Conservation (phyloP, 1,284 basidiomycete species). For the Cutaneotrichosporon arboriforme region DNA sequence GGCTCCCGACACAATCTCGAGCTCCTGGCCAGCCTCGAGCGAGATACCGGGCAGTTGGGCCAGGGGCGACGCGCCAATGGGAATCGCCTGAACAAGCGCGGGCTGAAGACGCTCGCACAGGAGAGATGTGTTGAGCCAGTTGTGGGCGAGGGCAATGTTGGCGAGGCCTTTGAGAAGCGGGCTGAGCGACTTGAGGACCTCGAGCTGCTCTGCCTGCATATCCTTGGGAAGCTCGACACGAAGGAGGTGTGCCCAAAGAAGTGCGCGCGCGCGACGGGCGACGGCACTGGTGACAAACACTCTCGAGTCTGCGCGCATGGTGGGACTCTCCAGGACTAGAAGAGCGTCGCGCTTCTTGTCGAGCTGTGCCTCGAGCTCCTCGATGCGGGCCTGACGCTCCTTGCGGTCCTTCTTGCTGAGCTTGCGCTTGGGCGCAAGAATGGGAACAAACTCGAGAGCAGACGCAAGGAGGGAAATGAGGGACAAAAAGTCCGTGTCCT, state of each 20-base stretch:
- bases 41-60: constrained; percentile 72
- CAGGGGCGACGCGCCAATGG: constrained; percentile 55
- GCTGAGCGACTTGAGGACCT: constrained; percentile 65
- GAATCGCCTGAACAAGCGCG: constrained; percentile 77
- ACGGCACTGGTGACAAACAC: constrained; percentile 32
- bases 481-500: constrained; percentile 70
- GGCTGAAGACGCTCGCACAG: constrained; percentile 77
- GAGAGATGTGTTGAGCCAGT: constrained; percentile 81
- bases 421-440: constrained; percentile 32
- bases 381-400: constrained; percentile 51
- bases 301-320: constrained; percentile 30
- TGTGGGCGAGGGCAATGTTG: constrained; percentile 77
- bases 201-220: constrained; percentile 63
- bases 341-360: constrained; percentile 51
- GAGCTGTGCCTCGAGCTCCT: constrained; percentile 59
- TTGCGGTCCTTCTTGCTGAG: constrained; percentile 46
- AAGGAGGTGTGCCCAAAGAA: constrained; percentile 83
- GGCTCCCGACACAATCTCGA: constrained; percentile 50
- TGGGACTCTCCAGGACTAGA: constrained; percentile 29
- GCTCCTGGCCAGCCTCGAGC: constrained; percentile 51
- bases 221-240: constrained; percentile 61
- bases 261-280: constrained; percentile 58
- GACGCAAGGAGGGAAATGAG: constrained; percentile 69
- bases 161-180: constrained; percentile 74
- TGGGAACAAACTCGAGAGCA: constrained; percentile 59